Evolutionary conservation across 257 asterid species (phyloP).

Genomic region (Coffea canephora): DNA sequence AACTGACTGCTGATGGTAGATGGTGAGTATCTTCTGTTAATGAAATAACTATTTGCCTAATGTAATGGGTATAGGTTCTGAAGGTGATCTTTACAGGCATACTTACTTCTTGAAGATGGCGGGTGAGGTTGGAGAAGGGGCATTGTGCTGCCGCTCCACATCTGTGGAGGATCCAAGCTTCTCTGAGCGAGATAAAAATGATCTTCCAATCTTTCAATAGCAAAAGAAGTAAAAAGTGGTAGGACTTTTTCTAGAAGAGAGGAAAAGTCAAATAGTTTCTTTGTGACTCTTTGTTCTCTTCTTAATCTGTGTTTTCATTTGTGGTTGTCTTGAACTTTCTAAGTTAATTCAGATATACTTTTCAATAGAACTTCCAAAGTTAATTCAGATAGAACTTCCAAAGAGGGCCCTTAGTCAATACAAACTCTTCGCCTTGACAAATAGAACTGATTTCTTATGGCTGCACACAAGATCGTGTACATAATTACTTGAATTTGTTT

Average conservation of each 20-base stretch:
- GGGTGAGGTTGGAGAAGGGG: conserved; percentile 41
- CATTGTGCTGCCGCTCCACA: conserved; percentile 42
- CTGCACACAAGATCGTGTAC: background rate
- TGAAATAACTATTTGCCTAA: background rate
- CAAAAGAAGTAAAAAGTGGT: background rate
- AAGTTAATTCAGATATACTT: background rate
- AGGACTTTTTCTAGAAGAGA: background rate
- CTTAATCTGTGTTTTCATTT: background rate
- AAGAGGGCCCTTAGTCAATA: background rate
- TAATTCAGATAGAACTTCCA: background rate
- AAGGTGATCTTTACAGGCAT: conserved; percentile 51
- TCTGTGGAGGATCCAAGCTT: conserved; percentile 26
- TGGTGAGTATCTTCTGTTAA: conserved; percentile 44
- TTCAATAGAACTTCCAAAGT: background rate
- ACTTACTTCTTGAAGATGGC: conserved; percentile 79
- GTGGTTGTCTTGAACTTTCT: conserved; percentile 1
- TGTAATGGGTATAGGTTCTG: background rate
- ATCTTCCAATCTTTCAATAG: conserved; percentile 51
- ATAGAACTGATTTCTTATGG: background rate
- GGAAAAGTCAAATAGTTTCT: conserved; percentile 6
- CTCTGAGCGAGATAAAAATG: conserved; percentile 25
- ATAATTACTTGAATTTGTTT: background rate
- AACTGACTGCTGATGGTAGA: conserved; percentile 86
- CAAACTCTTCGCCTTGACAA: background rate
- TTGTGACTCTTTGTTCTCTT: background rate